Base-by-base conservation (phyloP, 352 stramenopile species). In the Pythium pectinolyticum region DNA sequence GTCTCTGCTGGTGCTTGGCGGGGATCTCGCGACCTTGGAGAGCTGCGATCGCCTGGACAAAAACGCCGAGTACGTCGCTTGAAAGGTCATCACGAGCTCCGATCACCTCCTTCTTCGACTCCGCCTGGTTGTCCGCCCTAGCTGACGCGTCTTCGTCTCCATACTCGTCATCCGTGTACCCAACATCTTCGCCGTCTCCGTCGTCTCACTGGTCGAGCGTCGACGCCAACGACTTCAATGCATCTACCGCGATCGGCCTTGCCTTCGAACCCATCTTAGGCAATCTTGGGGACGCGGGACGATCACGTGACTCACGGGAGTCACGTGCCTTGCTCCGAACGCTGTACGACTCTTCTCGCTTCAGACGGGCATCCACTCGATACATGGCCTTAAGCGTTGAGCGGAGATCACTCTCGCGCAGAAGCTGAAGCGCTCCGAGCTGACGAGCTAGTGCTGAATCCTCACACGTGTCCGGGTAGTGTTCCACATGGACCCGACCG, bases 381-480 rank as follows among this genome's bases (percentile, higher is more conserved):
- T 34, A 20, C 31, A 57, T 27, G 31, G 19, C 20, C 32, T 57
- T 43, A 5, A 57, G 20, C 17, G 24, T 15, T 5, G 8, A 17
- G 10, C 32, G 50, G 2, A 57, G 32, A n/a, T 57, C 32, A 3
- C n/a, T 22, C n/a, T 46, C 50, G 30, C n/a, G 11, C 24, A 32
- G 25, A 5, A 51, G 28, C 45, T 46, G 27, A n/a, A 28, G 17
- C 22, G 34, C 7, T 12, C 43, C 19, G 4, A 64, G 37, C 24
- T 19, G 46, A 5, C 32, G 22, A 3, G 31, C 34, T 1, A 64
- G 35, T 10, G 46, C 57, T 15, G 24, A 22, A 32, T 57, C 57
- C 39, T 57, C 57, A 19, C 40, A 57, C 17, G 57, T 64, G 46
- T 64, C 45, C n/a, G 57, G 20, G 57, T 40, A 64, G 47, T 64